Conservation (phyloP, 345 rosid genomes). For the Eucalyptus paniculata region DNA sequence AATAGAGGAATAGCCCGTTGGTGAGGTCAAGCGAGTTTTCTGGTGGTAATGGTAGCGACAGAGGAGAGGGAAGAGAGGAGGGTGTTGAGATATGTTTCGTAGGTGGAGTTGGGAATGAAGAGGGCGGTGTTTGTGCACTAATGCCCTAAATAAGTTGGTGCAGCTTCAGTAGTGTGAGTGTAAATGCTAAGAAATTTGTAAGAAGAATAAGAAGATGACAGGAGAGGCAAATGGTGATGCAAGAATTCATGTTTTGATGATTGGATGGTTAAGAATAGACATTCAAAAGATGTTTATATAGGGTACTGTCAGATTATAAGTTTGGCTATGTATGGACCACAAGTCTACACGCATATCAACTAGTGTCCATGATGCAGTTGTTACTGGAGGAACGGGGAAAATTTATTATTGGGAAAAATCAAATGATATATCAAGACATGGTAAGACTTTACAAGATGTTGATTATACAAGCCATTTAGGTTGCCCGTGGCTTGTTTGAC, state of each 20-base stretch:
- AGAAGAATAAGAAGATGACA: background rate
- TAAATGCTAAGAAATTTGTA: background rate
- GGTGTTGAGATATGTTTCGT: background rate
- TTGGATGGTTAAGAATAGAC: background rate
- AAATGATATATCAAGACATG: too few relatives aligned
- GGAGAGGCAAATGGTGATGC: background rate
- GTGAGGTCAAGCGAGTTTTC: background rate
- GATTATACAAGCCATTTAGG: background rate
- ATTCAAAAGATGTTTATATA: background rate
- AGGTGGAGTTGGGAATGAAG: background rate
- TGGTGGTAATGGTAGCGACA: background rate
- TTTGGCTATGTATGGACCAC: background rate
- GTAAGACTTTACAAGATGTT: background rate
- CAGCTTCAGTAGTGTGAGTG: background rate
- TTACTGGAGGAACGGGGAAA: background rate
- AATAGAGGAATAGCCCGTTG: slow-evolving; percentile 14
- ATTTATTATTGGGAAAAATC: background rate
- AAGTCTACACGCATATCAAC: background rate
- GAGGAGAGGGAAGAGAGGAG: slow-evolving; percentile 4
- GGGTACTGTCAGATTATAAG: background rate
- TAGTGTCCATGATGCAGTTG: background rate
- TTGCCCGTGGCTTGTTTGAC: background rate
- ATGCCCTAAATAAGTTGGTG: background rate
- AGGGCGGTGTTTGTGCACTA: background rate
- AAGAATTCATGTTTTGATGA: background rate